Evolutionary conservation across 1,139 yeast species (phyloP).

Genomic region (Suhomyces choctaworum): DNA sequence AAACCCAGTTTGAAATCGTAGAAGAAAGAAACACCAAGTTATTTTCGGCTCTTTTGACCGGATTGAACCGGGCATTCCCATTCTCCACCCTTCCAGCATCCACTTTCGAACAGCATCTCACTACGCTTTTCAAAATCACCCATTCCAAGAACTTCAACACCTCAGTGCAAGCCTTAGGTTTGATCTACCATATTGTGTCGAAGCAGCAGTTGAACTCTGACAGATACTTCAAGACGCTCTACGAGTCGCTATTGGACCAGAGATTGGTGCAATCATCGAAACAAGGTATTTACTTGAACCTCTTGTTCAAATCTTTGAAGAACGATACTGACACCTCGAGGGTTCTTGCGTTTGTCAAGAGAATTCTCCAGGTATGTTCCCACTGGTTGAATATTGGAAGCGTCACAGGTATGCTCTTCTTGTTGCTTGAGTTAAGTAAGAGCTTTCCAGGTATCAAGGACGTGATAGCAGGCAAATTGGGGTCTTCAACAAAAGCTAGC

Average conservation of each 20-base stretch:
- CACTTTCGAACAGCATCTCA: constrained; percentile 73
- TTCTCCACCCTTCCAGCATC: constrained; percentile 76
- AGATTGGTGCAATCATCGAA: constrained; percentile 82
- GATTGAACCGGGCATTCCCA: constrained; percentile 95
- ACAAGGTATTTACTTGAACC: constrained; percentile 83
- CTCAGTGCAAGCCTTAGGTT: constrained; percentile 85
- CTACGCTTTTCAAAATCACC: constrained; percentile 84
- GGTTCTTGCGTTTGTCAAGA: constrained; percentile 85
- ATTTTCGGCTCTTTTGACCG: constrained; percentile 89
- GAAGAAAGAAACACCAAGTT: constrained; percentile 86
- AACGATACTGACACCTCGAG: constrained; percentile 65
- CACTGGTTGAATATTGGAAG: constrained; percentile 91
- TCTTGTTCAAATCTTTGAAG: constrained; percentile 80
- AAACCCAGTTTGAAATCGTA: constrained; percentile 66
- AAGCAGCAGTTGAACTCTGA: constrained; percentile 61
- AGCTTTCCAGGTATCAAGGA: constrained; percentile 44
- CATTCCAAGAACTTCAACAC: constrained; percentile 95
- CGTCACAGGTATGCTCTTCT: constrained; percentile 82
- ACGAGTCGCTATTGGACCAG: constrained; percentile 86
- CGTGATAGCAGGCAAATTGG: constrained; percentile 32
- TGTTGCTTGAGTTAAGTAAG: constrained; percentile 64
- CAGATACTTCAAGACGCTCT: constrained; percentile 83
- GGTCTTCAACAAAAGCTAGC: too few species aligned
- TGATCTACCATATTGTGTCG: constrained; percentile 73
- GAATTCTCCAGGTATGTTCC: constrained; percentile 80